Conservation (phyloP, 2,329 filamentous ascomycete species). For the Stachybotrys elegans region DNA sequence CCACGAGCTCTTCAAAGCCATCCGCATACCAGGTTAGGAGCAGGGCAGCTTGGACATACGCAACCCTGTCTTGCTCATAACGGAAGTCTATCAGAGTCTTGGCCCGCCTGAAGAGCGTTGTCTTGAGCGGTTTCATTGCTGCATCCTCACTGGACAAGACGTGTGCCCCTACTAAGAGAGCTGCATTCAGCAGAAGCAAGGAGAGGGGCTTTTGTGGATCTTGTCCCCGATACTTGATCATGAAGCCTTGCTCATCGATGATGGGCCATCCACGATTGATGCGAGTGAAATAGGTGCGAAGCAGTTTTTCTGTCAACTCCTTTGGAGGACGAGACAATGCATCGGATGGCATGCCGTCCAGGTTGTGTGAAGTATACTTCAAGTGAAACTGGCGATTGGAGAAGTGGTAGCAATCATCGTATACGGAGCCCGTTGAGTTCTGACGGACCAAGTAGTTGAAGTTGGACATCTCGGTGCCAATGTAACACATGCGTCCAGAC, state of each 20-base stretch:
- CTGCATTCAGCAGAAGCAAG: conserved; percentile 43
- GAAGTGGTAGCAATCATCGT: conserved; percentile 27
- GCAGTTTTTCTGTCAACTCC: conserved; percentile 40
- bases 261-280: conserved; percentile 48
- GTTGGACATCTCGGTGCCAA: conserved; percentile 51
- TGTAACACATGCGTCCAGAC: conserved; percentile 45
- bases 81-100: conserved; percentile 49
- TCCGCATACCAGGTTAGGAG: conserved; percentile 53
- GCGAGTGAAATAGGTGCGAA: conserved; percentile 44
- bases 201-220: conserved; percentile 38
- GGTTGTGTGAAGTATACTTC: conserved; percentile 31
- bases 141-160: conserved; percentile 34
- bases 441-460: conserved; percentile 50
- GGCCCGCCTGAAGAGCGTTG: conserved; percentile 45
- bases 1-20: conserved; percentile 47
- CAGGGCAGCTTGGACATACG: conserved; percentile 48
- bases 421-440: conserved; percentile 22
- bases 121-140: conserved; percentile 34
- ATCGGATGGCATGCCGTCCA: conserved; percentile 35
- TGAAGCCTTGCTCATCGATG: conserved; percentile 46
- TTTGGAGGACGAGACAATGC: conserved; percentile 44
- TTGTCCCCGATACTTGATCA: conserved; percentile 41
- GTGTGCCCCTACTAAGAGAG: conserved; percentile 47
- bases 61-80: conserved; percentile 47
- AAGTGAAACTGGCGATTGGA: conserved; percentile 26